phyloP scores from a whole-genome alignment of 164 flowering plant species.

The Brasenia schreberi region DNA sequence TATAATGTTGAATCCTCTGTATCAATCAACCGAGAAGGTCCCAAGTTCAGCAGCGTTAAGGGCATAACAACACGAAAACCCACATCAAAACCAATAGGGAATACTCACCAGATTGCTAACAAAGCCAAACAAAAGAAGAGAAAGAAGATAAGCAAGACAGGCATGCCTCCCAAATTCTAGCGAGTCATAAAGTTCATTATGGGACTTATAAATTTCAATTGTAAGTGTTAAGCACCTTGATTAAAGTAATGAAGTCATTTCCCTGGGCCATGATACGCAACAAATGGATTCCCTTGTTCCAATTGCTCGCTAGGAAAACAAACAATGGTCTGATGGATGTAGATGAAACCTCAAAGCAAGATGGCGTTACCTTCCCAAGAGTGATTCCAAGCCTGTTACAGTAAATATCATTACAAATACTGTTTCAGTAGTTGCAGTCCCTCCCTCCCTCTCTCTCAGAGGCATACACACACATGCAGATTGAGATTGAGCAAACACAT shows the following conservation, averaged over 20 bases:
- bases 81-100: too few relatives aligned
- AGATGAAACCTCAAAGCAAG: conserved; percentile 52
- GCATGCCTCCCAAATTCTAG: background rate
- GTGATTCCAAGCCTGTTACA: conserved; percentile 37
- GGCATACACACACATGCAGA: background rate
- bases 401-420: conserved; percentile 3
- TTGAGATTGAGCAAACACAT: background rate
- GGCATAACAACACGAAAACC: too few relatives aligned
- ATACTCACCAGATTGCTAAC: background rate
- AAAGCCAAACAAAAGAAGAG: background rate
- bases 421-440: background rate
- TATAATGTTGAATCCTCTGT: background rate
- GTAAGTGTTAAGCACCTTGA: conserved; percentile 36
- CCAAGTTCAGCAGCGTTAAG: too few relatives aligned
- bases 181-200: background rate
- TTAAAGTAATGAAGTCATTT: conserved; percentile 50
- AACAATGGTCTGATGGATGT: conserved; percentile 18
- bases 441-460: too few relatives aligned
- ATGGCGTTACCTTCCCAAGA: conserved; percentile 23
- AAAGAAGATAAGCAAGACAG: background rate
- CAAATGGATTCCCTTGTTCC: conserved; percentile 35
- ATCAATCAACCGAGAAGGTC: too few relatives aligned
- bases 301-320: conserved; percentile 18
- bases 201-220: background rate
- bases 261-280: conserved; percentile 40